Conservation (phyloP, 2,329 filamentous ascomycete species). For the Cercospora berteroae region DNA sequence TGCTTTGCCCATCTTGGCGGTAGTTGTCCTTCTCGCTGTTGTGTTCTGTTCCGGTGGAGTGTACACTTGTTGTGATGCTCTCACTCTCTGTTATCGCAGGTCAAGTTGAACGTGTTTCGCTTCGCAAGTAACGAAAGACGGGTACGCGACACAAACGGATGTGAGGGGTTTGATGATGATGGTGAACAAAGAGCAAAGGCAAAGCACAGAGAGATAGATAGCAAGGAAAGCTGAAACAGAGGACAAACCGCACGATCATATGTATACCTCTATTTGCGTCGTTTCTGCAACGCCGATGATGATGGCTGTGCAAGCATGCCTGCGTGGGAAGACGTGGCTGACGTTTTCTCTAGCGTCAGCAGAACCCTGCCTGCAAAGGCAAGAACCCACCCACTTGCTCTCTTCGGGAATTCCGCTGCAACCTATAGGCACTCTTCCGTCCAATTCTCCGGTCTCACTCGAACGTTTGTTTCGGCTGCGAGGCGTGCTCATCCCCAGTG, state of each 20-base stretch:
- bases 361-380: background rate
- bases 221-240: background rate
- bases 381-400: background rate
- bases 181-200: background rate
- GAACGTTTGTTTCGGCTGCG: background rate
- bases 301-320: background rate
- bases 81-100: background rate
- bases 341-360: slow-evolving; percentile 4
- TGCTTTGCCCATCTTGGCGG: slow-evolving; percentile 61
- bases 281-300: background rate
- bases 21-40: background rate
- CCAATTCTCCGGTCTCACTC: slow-evolving; percentile 5
- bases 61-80: background rate
- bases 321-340: background rate
- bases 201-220: background rate
- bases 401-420: slow-evolving; percentile 3
- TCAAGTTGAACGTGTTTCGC: background rate
- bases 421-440: background rate
- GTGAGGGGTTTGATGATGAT: background rate
- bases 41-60: background rate
- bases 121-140: background rate
- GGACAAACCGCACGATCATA: background rate
- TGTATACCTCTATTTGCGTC: background rate
- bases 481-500: background rate
- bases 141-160: background rate